These are phyloP conservation scores for Heterobasidion irregulare DNA, from an alignment of 1,284 basidiomycete species.

Conservation along the genomic window DNA sequence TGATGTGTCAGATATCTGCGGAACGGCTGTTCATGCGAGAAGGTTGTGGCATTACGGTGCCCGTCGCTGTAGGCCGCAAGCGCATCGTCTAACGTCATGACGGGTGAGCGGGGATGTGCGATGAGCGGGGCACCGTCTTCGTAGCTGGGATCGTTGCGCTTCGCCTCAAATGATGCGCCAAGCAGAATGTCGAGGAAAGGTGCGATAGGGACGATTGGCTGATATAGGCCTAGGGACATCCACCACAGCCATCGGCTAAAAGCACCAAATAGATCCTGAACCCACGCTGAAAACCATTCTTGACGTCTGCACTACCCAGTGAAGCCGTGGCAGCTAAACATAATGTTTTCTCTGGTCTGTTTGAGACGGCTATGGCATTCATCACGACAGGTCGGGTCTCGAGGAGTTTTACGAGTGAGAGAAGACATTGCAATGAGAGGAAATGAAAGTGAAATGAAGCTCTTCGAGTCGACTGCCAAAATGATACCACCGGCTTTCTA, in stretches of 20 bases:
- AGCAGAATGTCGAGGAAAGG: slow-evolving; percentile 90
- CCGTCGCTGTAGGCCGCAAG: slow-evolving; percentile 82
- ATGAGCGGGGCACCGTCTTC: slow-evolving; percentile 49
- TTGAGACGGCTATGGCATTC: slow-evolving; percentile 47
- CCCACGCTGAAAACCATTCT: too few species aligned
- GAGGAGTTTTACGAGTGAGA: background rate
- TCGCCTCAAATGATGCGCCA: slow-evolving; percentile 99
- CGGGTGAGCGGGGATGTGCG: slow-evolving; percentile 33
- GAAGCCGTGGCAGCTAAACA: slow-evolving; percentile 96
- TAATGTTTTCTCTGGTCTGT: slow-evolving; percentile 71
- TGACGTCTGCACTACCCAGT: slow-evolving; percentile 95
- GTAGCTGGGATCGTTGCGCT: slow-evolving; percentile 90
- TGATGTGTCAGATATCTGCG: too few species aligned
- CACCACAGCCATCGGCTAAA: too few species aligned
- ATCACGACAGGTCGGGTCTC: background rate
- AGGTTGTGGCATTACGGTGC: slow-evolving; percentile 29
- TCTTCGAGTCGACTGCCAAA: too few species aligned
- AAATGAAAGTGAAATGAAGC: too few species aligned
- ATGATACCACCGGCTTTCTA: background rate
- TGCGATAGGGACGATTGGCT: slow-evolving; percentile 85
- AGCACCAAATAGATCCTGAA: too few species aligned
- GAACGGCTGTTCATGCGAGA: background rate
- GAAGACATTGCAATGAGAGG: background rate
- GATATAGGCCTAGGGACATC: too few species aligned
- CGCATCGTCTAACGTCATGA: slow-evolving; percentile 32